Conservation (phyloP, 495 filamentous ascomycete species). For the Beverwykella pulmonaria region DNA sequence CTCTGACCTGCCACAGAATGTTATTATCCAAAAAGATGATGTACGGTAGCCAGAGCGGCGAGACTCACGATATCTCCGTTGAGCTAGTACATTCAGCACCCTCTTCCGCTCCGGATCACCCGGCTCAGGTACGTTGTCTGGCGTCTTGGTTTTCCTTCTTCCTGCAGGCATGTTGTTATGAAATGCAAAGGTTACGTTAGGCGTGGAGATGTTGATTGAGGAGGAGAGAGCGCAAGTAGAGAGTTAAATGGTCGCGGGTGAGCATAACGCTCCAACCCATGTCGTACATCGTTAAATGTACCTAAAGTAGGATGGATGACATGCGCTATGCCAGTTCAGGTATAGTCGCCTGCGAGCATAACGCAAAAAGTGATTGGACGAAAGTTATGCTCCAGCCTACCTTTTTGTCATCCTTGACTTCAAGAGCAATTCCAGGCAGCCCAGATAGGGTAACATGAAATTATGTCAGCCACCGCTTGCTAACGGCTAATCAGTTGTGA, state of each 20-base stretch:
- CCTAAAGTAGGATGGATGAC: too few species aligned
- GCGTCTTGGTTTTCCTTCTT: constrained; percentile 18
- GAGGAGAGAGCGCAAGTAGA: neutral
- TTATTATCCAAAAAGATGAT: neutral
- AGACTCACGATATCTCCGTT: constrained; percentile 54
- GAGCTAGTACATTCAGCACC: constrained; percentile 54
- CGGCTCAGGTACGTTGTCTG: constrained; percentile 21
- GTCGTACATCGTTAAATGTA: too few species aligned
- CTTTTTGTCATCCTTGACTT: too few species aligned
- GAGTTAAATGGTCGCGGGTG: neutral
- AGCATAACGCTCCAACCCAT: constrained; percentile 39
- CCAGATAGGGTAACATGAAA: neutral
- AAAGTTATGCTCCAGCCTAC: neutral
- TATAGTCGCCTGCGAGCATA: neutral
- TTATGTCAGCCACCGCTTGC: neutral
- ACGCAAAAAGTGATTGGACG: neutral
- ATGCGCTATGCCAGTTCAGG: neutral
- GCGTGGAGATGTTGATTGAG: neutral
- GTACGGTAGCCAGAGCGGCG: neutral
- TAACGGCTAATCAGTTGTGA: neutral
- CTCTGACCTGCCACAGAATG: constrained; percentile 24
- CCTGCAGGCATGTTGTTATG: constrained; percentile 26
- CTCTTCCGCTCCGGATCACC: constrained; percentile 52
- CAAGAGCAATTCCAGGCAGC: too few species aligned
- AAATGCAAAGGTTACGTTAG: constrained; percentile 16